These are phyloP conservation scores for Leccinum rimulosum DNA, from an alignment of 768 basidiomycete genomes.

Conservation along the genomic window DNA sequence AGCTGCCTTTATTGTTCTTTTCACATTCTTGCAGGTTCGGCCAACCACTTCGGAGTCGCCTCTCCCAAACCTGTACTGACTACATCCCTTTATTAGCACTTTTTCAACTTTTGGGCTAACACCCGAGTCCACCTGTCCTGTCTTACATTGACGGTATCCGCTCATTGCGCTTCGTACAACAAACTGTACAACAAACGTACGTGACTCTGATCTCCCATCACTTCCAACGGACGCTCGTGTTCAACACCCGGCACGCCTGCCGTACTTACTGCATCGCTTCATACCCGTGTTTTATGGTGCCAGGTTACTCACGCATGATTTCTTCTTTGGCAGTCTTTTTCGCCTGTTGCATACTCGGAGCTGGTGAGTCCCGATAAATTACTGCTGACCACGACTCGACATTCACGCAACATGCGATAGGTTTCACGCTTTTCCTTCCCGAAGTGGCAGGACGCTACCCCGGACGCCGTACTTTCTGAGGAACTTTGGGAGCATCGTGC, in stretches of 20 bases:
- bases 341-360: conserved; percentile 58
- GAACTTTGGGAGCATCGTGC: conserved; percentile 32
- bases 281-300: neutral
- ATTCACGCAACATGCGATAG: neutral
- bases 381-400: neutral
- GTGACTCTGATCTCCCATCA: conserved; percentile 3
- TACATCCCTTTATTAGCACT: conserved; percentile 31
- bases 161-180: conserved; percentile 2
- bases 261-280: conserved; percentile 36
- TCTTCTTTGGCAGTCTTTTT: conserved; percentile 55
- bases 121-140: conserved; percentile 36
- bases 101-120: conserved; percentile 82
- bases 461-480: conserved; percentile 43
- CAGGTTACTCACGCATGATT: neutral
- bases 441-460: conserved; percentile 51
- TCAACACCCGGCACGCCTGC: conserved; percentile 61
- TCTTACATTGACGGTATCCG: neutral
- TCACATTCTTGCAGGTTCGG: conserved; percentile 60
- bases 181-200: conserved; percentile 50
- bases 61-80: neutral
- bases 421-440: conserved; percentile 44
- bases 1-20: conserved; percentile 65
- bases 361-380: conserved; percentile 26
- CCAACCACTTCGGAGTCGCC: neutral
- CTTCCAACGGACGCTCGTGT: too few species aligned